These are phyloP conservation scores for Pisolithus tinctorius DNA, from an alignment of 768 basidiomycete species.

Conservation along the genomic window DNA sequence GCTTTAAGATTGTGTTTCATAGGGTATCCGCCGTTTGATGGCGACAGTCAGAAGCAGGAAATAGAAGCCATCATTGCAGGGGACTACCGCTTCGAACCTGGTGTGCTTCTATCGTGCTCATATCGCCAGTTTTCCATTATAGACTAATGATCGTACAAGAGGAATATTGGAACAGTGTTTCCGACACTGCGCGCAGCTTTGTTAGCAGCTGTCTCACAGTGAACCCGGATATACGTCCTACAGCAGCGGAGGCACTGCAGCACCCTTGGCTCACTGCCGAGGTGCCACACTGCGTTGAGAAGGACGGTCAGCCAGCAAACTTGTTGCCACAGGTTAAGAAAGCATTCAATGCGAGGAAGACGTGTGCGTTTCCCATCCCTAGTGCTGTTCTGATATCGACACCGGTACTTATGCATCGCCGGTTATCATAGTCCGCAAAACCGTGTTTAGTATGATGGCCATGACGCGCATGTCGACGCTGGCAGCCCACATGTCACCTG, in stretches of 20 bases:
- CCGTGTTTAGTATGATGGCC: slow-evolving; percentile 80
- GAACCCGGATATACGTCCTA: slow-evolving; percentile 75
- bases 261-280: slow-evolving; percentile 65
- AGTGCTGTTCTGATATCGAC: not conserved
- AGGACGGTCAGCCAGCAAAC: slow-evolving; percentile 57
- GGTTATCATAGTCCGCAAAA: slow-evolving; percentile 66
- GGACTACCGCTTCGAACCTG: slow-evolving; percentile 87
- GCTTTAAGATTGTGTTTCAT: slow-evolving; percentile 12
- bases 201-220: slow-evolving; percentile 76
- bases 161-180: slow-evolving; percentile 84
- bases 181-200: slow-evolving; percentile 76
- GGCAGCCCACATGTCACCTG: slow-evolving; percentile 30
- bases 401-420: slow-evolving; percentile 3
- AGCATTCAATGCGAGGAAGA: slow-evolving; percentile 81
- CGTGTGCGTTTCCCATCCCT: slow-evolving; percentile 48
- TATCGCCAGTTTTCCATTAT: not conserved
- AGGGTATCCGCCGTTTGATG: slow-evolving; percentile 95
- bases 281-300: slow-evolving; percentile 62
- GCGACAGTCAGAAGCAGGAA: slow-evolving; percentile 80
- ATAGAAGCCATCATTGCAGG: slow-evolving; percentile 94
- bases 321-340: slow-evolving; percentile 86
- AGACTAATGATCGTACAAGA: slow-evolving; percentile 25
- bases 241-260: slow-evolving; percentile 62
- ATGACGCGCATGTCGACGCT: slow-evolving; percentile 71
- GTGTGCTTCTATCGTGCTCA: slow-evolving; percentile 15